A percentile compares a stretch with the other conserved stretches of the same genome.
Evolutionary conservation across 2,329 filamentous ascomycete genomes (phyloP).

Genomic region (Arthrobotrys iridis): DNA sequence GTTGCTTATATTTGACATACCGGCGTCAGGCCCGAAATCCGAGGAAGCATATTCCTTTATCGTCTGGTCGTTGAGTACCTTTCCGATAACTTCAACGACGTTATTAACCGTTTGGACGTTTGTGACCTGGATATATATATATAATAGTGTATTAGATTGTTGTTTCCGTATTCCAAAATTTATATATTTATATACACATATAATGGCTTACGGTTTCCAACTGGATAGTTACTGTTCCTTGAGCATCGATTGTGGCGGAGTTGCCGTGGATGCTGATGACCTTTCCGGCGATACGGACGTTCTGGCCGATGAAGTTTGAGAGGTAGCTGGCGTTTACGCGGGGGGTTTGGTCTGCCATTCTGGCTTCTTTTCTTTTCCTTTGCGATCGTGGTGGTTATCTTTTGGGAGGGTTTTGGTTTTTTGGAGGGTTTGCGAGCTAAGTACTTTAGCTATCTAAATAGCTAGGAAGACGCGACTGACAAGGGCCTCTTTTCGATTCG

Average conservation of each 20-base stretch:
- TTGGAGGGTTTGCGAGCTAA: background rate
- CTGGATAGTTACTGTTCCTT: conserved; percentile 77
- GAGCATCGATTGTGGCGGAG: conserved; percentile 80
- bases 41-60: conserved; percentile 75
- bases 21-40: conserved; percentile 70
- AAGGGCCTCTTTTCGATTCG: background rate
- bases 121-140: conserved; percentile 70
- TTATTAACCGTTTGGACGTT: conserved; percentile 68
- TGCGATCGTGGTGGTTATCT: background rate
- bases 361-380: conserved; percentile 45
- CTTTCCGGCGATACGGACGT: conserved; percentile 85
- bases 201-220: conserved; percentile 72
- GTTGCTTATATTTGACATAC: conserved; percentile 17
- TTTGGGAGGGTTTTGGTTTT: background rate
- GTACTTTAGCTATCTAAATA: too few species aligned
- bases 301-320: conserved; percentile 75
- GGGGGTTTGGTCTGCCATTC: conserved; percentile 79
- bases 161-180: conserved; percentile 59
- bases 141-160: background rate
- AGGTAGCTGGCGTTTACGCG: conserved; percentile 85
- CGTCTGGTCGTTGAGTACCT: conserved; percentile 77
- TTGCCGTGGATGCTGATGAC: conserved; percentile 85
- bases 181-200: background rate
- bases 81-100: conserved; percentile 80
- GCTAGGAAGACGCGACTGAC: background rate